Evolutionary conservation across 345 rosid species (phyloP).

Genomic region (Lepidium didymum): DNA sequence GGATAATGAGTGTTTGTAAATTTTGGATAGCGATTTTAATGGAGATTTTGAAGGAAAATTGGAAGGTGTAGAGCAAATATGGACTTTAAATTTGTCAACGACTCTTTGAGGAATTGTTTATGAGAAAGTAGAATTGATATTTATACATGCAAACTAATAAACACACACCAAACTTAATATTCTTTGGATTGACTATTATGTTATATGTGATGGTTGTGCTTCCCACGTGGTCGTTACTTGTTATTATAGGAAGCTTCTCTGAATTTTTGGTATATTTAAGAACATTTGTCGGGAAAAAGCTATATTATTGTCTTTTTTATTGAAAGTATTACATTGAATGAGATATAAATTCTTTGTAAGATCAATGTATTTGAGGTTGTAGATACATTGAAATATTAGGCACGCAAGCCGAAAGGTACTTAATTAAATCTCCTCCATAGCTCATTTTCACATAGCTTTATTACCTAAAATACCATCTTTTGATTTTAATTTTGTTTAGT

Average conservation of each 20-base stretch:
- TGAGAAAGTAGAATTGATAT: background rate
- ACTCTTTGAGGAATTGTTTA: slow-evolving; percentile 21
- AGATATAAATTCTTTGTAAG: background rate
- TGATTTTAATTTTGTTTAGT: background rate
- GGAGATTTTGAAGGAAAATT: slow-evolving; percentile 17
- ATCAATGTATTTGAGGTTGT: background rate
- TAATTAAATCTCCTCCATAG: slow-evolving; percentile 9
- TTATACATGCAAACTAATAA: slow-evolving; percentile 9
- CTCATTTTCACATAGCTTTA: slow-evolving; percentile 21
- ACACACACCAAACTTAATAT: background rate
- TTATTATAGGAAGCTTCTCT: slow-evolving; percentile 8
- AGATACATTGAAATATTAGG: slow-evolving; percentile 19
- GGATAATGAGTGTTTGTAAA: slow-evolving; percentile 13
- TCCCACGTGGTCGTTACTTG: slow-evolving; percentile 23
- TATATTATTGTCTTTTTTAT: too few relatives aligned
- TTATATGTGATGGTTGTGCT: slow-evolving; percentile 15
- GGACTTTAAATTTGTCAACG: slow-evolving; percentile 18
- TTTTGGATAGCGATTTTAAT: slow-evolving; percentile 16
- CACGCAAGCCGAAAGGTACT: slow-evolving; percentile 22
- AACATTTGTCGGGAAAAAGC: too few relatives aligned
- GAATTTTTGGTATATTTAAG: background rate
- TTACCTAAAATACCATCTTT: slow-evolving; percentile 1
- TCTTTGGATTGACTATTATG: background rate
- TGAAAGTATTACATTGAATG: background rate
- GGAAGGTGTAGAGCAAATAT: slow-evolving; percentile 12